Conservation (phyloP, 352 stramenopile species). For the Phytophthora lateralis region DNA sequence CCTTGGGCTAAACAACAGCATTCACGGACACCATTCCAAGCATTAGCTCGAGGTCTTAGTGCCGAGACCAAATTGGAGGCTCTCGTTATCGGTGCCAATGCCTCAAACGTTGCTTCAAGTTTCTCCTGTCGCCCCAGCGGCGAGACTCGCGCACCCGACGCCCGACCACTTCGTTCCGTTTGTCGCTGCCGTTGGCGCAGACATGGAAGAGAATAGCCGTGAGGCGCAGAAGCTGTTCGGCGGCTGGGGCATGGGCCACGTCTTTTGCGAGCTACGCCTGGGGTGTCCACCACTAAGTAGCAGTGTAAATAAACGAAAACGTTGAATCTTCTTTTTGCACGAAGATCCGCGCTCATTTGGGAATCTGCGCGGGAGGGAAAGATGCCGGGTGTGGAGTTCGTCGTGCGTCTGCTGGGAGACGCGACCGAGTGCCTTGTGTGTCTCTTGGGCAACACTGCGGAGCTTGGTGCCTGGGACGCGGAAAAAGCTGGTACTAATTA, state of each 20-base stretch:
- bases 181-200: conserved; percentile 49
- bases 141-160: conserved; percentile 45
- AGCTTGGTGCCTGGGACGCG: conserved; percentile 71
- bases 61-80: too few species aligned
- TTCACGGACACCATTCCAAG: too few species aligned
- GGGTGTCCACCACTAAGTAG: conserved; percentile 42
- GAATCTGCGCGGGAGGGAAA: too few species aligned
- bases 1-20: too few species aligned
- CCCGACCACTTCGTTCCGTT: conserved; percentile 68
- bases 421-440: conserved; percentile 40
- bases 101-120: too few species aligned
- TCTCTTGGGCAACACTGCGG: conserved; percentile 51
- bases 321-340: too few species aligned
- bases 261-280: conserved; percentile 50
- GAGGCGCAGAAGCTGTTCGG: conserved; percentile 45
- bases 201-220: conserved; percentile 47
- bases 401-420: conserved; percentile 42
- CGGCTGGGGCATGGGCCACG: conserved; percentile 44
- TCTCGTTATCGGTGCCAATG: too few species aligned
- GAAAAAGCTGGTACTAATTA: conserved; percentile 47
- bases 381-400: conserved; percentile 37
- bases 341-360: too few species aligned
- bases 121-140: conserved; percentile 33
- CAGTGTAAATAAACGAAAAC: too few species aligned
- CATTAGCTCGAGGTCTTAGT: too few species aligned